Percentiles rank a stretch among this genome's conserved stretches.
Conservation (phyloP, 148 eudicot genomes). For the Rhododendron ferrugineum region DNA sequence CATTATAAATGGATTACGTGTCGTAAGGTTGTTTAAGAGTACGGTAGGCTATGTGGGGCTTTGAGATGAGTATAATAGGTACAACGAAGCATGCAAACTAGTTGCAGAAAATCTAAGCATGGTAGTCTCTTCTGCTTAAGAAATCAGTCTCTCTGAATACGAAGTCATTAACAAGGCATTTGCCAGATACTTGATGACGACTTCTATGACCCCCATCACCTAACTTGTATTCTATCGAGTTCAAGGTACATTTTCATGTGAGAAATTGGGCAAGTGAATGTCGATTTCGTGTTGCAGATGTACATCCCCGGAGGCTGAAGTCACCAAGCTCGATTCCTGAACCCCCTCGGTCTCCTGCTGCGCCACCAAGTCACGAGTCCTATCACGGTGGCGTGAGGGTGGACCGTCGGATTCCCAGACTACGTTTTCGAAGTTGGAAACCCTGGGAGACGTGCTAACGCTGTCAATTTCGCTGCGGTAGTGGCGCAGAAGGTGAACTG, state of each 20-base stretch:
- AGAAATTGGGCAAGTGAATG: too few species aligned
- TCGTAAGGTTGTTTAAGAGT: too few species aligned
- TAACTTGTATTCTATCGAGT: not conserved
- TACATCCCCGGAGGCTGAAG: too few species aligned
- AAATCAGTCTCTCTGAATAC: too few species aligned
- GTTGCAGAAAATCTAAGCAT: too few species aligned
- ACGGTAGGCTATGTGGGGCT: too few species aligned
- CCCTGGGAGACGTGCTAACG: not conserved
- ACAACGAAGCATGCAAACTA: too few species aligned
- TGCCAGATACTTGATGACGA: not conserved
- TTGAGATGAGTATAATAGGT: too few species aligned
- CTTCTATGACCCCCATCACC: not conserved
- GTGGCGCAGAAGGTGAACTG: slow-evolving; percentile 13
- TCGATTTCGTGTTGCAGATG: too few species aligned
- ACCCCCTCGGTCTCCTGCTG: not conserved
- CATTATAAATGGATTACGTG: too few species aligned
- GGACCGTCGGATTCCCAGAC: not conserved
- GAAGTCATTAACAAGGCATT: not conserved
- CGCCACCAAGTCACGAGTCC: not conserved
- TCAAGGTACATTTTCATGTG: not conserved
- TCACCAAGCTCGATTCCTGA: not conserved
- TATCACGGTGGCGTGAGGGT: not conserved
- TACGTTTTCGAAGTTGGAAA: not conserved
- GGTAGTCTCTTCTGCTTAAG: not conserved
- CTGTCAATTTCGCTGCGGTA: slow-evolving; percentile 15